Evolutionary conservation across 768 basidiomycete species (phyloP), one percentile per base, ranked within the genome.

Genomic region (Xerocomellus amylosporus): DNA sequence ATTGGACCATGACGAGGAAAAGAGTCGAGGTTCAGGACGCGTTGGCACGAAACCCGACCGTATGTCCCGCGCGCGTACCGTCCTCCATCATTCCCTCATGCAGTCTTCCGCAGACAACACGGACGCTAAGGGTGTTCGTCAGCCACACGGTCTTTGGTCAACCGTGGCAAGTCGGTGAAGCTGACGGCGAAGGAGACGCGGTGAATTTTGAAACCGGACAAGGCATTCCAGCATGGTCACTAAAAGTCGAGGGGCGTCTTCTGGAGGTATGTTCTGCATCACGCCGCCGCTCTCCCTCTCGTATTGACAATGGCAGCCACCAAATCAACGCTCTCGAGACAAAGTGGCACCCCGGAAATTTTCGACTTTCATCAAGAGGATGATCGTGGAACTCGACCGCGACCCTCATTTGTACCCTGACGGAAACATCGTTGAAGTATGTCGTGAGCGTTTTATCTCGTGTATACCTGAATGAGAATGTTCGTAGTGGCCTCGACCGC

Each of bases 1-100:
- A 98, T 71, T 97, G 95, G 95, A 95, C 93, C 4, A 88, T 95
- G 78, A 85, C 84, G 67, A 79, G 95, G 67, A 96, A 96, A 73
- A 84, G 81, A 61, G 87, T 87, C 10, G 94, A 98, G 67, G 85
- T 98, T 31, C 90, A 93, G 65, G 94, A 98, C 66, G 85, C 92
- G n/a, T 67, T 95, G 43, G 80, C 81, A 20, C 80, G 87, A 54
- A 85, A 81, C 33, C 84, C 88, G 19, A 82, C 85, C 5, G 93
- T 64, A 54, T 24, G 64, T 63, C 36, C 8, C 1, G 19, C 44
- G 0, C 17, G 22, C 26, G 34, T 40, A 30, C 2, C 9, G 17
- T 31, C 17, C 26, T 34, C 8, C n/a, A 12, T 44, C 12, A 33
- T 56, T 51, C 61, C 8, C 39, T 55, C 31, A 54, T 37, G 9